Evolutionary conservation across 805 yeast species (phyloP).

Genomic region (Saturnispora mendoncae): DNA sequence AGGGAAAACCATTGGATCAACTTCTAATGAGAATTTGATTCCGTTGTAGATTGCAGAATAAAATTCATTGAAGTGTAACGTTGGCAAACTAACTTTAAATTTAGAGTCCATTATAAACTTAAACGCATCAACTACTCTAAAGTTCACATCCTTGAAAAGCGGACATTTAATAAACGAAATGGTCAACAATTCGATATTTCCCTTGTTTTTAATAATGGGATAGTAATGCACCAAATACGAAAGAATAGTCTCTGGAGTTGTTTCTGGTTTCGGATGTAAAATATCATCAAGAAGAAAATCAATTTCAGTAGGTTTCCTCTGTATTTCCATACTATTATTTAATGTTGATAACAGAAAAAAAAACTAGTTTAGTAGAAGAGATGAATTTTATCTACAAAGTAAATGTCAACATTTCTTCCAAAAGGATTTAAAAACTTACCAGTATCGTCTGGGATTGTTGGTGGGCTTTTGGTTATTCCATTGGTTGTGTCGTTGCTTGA

Average conservation of each 20-base stretch:
- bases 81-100: slow-evolving; percentile 39
- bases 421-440: slow-evolving; percentile 31
- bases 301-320: slow-evolving; percentile 30
- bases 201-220: slow-evolving; percentile 40
- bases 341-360: background rate
- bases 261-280: slow-evolving; percentile 30
- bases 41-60: slow-evolving; percentile 23
- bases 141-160: slow-evolving; percentile 17
- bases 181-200: slow-evolving; percentile 37
- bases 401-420: slow-evolving; percentile 27
- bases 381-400: no score
- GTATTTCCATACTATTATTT: background rate
- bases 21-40: background rate
- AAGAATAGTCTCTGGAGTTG: slow-evolving; percentile 25
- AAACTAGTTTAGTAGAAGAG: no score
- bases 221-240: slow-evolving; percentile 44
- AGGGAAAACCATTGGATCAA: slow-evolving; percentile 29
- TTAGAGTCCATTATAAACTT: slow-evolving; percentile 38
- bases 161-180: slow-evolving; percentile 39
- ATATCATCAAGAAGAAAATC: slow-evolving; percentile 40
- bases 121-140: slow-evolving; percentile 39
- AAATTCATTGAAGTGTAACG: slow-evolving; percentile 36
- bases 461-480: slow-evolving; percentile 31
- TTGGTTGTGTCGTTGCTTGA: slow-evolving; percentile 36
- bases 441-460: slow-evolving; percentile 32